Conservation (phyloP, 306 rosid species). For the Adenanthera pavonina region DNA sequence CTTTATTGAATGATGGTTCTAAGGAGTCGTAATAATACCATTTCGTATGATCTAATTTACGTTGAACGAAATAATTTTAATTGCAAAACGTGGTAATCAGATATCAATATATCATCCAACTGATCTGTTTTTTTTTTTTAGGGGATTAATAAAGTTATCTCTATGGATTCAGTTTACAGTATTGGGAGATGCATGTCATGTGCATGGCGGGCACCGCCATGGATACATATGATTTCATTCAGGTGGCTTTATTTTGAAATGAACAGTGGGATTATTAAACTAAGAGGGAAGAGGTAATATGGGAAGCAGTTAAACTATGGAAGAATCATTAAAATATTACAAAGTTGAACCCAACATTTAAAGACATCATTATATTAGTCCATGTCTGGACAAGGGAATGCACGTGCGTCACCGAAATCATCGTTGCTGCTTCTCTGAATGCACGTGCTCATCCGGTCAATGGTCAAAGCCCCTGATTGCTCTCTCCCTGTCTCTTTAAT, state of each 20-base stretch:
- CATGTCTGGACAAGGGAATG: constrained; percentile 61
- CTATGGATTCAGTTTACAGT: constrained; percentile 33
- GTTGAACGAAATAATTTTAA: no score
- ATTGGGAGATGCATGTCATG: constrained; percentile 42
- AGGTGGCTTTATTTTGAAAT: constrained; percentile 28
- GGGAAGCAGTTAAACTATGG: not conserved
- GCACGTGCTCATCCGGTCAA: constrained; percentile 87
- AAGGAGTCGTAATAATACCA: no score
- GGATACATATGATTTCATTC: constrained; percentile 36
- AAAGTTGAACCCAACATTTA: constrained; percentile 44
- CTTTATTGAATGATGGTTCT: no score
- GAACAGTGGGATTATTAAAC: constrained; percentile 33
- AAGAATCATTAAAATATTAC: not conserved
- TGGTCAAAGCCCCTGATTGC: constrained; percentile 69
- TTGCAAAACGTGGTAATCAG: not conserved
- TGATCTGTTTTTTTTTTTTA: no score
- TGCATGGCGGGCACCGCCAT: constrained; percentile 48
- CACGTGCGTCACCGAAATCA: constrained; percentile 87
- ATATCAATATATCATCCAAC: not conserved
- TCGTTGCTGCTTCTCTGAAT: constrained; percentile 54
- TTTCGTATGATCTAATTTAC: no score
- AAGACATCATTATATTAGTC: constrained; percentile 64
- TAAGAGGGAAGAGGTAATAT: not conserved
- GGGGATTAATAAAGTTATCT: not conserved
- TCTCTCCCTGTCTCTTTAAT: constrained; percentile 22